phyloP scores from a whole-genome alignment of 2,329 filamentous ascomycete species.

The Thelonectria blattea region DNA sequence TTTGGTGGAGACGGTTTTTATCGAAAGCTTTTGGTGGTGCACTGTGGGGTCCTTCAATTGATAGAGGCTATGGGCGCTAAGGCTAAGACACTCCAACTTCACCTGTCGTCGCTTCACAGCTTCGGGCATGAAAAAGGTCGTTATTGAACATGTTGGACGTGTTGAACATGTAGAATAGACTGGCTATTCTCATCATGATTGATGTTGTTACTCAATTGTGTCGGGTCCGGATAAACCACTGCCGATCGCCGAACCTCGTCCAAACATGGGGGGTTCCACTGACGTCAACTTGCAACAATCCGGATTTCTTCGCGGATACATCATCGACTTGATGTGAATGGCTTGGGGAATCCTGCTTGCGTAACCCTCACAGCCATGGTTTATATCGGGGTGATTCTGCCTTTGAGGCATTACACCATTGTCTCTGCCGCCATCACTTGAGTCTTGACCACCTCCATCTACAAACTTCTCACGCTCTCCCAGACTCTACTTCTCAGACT shows the following conservation, averaged over 20 bases:
- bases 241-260: conserved; percentile 25
- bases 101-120: too few species aligned
- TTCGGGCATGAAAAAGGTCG: too few species aligned
- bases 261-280: background rate
- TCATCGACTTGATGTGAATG: conserved; percentile 28
- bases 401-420: background rate
- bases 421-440: background rate
- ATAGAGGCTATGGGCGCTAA: conserved; percentile 14
- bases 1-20: conserved; percentile 32
- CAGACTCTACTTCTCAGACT: too few species aligned
- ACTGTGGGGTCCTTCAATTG: conserved; percentile 27
- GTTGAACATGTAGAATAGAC: too few species aligned
- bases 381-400: background rate
- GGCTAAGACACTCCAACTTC: too few species aligned
- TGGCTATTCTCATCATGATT: too few species aligned
- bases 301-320: conserved; percentile 35
- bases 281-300: conserved; percentile 34
- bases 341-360: conserved; percentile 12
- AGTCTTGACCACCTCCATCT: background rate
- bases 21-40: conserved; percentile 6
- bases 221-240: conserved; percentile 20
- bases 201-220: too few species aligned
- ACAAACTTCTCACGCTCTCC: background rate
- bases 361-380: conserved; percentile 9
- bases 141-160: too few species aligned